Base-by-base conservation (phyloP, 2,329 filamentous ascomycete genomes). In the Epichloe uncinata region DNA sequence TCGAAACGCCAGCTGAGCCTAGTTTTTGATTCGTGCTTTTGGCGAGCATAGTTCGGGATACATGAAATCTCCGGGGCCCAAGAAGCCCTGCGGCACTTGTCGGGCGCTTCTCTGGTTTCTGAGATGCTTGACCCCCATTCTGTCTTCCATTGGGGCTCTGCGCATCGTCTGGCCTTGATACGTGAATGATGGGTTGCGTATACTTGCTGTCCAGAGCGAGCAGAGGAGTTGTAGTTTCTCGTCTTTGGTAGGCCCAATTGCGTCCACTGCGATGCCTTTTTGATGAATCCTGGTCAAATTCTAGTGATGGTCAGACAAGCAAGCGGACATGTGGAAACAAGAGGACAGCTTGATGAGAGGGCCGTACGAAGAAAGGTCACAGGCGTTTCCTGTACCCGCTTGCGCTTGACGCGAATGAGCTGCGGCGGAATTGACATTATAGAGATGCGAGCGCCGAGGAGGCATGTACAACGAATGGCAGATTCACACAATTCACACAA, bases 391-490 rank as follows among this genome's bases (percentile, higher is more conserved):
- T 73, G 74, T 47, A 71, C 72, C 40, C 75, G 73, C 65, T 81
- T 81, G 58, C 78, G 76, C 69, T 81, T 81, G 55, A 81, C 73
- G 51, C 75, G 73, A 62, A 81, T 81, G 45, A 77, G 65, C 53
- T 78, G 72, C 26, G 77, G 77, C 22, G 77, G 78, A 5, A 78
- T 66, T 45, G 77, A 77, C 77, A 80, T 80, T 45, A 40, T 45
- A 46, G 48, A 11, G 45, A 15, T 13, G 7, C 15, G 6, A n/a
- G 20, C 3, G 41, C 18, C 7, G 15, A 12, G 8, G 4, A 38
- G 6, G 22, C 18, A 33, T 44, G n/a, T 16, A 26, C 6, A 26
- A 26, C 15, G 9, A 33, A 13, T 18, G 13, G 26, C 26, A 44
- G n/a, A 26, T 26, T 33, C 26, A 33, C 26, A 18, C 20, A 22